Conservation (phyloP, 768 basidiomycete species). For the Pulveroboletus ravenelii region DNA sequence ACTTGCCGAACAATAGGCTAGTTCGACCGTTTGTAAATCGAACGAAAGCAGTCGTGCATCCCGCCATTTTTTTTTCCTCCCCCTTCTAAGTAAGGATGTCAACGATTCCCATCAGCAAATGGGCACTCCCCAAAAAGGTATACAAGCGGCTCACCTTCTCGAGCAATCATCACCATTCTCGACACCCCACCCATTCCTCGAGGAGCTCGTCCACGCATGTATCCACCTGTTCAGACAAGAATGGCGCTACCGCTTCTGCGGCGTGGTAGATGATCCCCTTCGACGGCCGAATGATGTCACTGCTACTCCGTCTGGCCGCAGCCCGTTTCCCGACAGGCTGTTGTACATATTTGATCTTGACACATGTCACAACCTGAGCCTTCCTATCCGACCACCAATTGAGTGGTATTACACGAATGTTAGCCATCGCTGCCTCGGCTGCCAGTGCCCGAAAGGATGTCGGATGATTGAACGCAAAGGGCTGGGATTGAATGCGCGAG, state of each 20-base stretch:
- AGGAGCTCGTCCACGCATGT: constrained; percentile 87
- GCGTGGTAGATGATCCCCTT: constrained; percentile 89
- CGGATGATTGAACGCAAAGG: constrained; percentile 74
- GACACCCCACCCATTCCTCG: constrained; percentile 91
- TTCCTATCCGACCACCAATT: constrained; percentile 89
- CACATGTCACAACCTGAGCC: constrained; percentile 81
- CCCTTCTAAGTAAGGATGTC: constrained; percentile 76
- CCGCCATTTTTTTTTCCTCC: constrained; percentile 58
- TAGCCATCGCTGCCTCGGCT: constrained; percentile 89
- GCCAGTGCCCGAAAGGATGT: constrained; percentile 82
- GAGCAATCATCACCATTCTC: constrained; percentile 92
- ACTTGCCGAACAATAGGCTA: constrained; percentile 66
- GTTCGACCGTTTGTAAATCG: constrained; percentile 89
- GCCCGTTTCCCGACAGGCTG: constrained; percentile 73
- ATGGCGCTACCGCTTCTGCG: constrained; percentile 81
- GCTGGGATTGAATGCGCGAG: constrained; percentile 76
- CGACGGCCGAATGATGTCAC: constrained; percentile 70
- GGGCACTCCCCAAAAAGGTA: background rate
- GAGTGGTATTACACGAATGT: constrained; percentile 81
- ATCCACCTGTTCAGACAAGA: constrained; percentile 81
- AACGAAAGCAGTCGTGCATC: constrained; percentile 87
- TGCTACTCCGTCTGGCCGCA: constrained; percentile 45
- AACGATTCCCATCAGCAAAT: background rate
- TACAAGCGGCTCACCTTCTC: constrained; percentile 55
- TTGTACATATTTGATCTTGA: constrained; percentile 87